A percentile compares a stretch with the other conserved stretches of the same genome.
These are phyloP conservation scores for Hortaea sp. DNA, from an alignment of 2,329 filamentous ascomycete genomes.

Conservation along the genomic window DNA sequence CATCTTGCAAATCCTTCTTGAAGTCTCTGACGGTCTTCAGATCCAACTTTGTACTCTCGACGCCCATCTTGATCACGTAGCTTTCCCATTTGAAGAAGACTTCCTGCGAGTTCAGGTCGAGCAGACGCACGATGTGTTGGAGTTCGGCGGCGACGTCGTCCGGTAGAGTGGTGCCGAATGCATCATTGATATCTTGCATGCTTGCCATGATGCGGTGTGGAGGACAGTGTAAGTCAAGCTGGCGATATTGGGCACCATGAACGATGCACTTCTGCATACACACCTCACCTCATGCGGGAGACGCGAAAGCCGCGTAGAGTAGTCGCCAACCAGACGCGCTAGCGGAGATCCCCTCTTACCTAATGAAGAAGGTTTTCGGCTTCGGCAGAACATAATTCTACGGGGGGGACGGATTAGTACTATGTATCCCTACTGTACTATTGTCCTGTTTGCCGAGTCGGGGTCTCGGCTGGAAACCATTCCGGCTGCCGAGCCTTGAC, in stretches of 20 bases:
- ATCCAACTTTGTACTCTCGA: constrained; percentile 62
- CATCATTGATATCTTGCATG: constrained; percentile 42
- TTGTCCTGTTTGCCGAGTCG: too few relatives aligned
- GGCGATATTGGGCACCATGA: too few relatives aligned
- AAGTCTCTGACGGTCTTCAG: constrained; percentile 65
- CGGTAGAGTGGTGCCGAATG: constrained; percentile 55
- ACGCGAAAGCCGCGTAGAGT: not conserved
- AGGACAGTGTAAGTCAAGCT: too few relatives aligned
- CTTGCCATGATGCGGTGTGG: constrained; percentile 35
- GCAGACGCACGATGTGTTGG: constrained; percentile 74
- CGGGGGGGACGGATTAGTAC: too few relatives aligned
- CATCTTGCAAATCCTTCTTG: constrained; percentile 79
- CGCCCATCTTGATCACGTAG: constrained; percentile 89
- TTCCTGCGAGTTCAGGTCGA: constrained; percentile 72
- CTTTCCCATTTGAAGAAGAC: constrained; percentile 99
- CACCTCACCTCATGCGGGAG: not conserved
- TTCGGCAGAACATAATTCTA: too few relatives aligned
- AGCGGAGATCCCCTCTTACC: not conserved
- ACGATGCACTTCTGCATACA: not conserved
- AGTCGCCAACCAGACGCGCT: not conserved
- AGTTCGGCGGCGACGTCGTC: constrained; percentile 73
- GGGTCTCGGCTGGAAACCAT: too few relatives aligned
- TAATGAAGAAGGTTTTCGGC: too few relatives aligned
- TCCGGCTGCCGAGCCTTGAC: too few relatives aligned
- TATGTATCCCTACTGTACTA: too few relatives aligned